phyloP scores from a whole-genome alignment of 1,284 basidiomycete genomes.

The Marasmius sp. region DNA sequence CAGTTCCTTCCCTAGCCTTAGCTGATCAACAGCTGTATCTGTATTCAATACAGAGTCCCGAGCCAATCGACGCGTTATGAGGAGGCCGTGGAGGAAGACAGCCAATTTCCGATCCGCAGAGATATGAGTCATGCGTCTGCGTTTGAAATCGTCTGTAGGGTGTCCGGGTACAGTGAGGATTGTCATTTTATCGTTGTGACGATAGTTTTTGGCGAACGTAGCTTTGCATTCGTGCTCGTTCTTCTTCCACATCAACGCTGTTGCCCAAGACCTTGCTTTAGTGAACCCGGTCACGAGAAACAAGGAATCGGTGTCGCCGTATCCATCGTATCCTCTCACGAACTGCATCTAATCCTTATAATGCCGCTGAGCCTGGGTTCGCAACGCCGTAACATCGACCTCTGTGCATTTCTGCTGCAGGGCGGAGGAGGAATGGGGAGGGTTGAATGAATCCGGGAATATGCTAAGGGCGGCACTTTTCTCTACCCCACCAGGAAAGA shows the following conservation, averaged over 20 bases:
- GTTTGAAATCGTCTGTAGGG: not conserved
- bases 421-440: not conserved
- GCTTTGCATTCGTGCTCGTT: not conserved
- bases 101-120: no score
- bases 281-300: not conserved
- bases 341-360: not conserved
- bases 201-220: not conserved
- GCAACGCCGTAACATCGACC: not conserved
- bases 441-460: not conserved
- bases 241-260: not conserved
- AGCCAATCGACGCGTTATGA: no score
- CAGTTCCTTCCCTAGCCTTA: no score
- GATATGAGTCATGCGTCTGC: not conserved
- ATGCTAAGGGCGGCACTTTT: not conserved
- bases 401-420: not conserved
- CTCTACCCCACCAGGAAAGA: not conserved
- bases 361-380: not conserved
- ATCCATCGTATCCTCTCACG: not conserved
- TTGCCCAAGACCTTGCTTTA: not conserved
- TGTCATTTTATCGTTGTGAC: not conserved
- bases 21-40: no score
- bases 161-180: not conserved
- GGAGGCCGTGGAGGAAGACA: no score
- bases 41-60: no score
- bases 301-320: not conserved